Evolutionary conservation across 2,329 filamentous ascomycete species (phyloP).

Genomic region (Cladosporium oxysporum): DNA sequence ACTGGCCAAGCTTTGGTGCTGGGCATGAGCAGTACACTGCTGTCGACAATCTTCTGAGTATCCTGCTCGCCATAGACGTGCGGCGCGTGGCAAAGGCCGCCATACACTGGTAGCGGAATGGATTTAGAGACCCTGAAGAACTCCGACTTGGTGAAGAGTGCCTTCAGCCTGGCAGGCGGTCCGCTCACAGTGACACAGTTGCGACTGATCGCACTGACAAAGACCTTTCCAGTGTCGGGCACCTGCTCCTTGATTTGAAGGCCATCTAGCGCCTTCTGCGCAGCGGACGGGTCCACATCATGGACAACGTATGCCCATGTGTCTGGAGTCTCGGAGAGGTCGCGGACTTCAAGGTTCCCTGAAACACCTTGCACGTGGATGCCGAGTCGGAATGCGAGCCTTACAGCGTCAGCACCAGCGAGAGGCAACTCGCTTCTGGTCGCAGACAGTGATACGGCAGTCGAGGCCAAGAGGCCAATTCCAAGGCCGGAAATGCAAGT

Average conservation of each 20-base stretch:
- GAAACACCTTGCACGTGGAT: slow-evolving; percentile 48
- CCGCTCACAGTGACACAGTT: slow-evolving; percentile 37
- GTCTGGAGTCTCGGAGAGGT: slow-evolving; percentile 40
- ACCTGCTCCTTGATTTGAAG: slow-evolving; percentile 31
- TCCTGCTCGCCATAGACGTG: slow-evolving; percentile 35
- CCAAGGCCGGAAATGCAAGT: slow-evolving; percentile 45
- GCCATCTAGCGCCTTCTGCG: slow-evolving; percentile 44
- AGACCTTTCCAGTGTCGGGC: slow-evolving; percentile 26
- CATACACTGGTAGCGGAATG: slow-evolving; percentile 33
- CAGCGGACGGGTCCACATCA: slow-evolving; percentile 35
- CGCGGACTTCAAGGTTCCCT: slow-evolving; percentile 36
- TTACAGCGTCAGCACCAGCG: slow-evolving; percentile 46
- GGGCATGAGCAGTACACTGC: not conserved
- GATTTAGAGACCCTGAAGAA: slow-evolving; percentile 28
- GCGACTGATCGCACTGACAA: slow-evolving; percentile 32
- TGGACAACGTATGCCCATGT: slow-evolving; percentile 49
- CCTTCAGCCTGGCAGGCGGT: slow-evolving; percentile 35
- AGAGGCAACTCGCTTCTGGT: slow-evolving; percentile 44
- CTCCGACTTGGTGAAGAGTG: slow-evolving; percentile 29
- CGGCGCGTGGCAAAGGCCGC: slow-evolving; percentile 34
- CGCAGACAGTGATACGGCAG: slow-evolving; percentile 46
- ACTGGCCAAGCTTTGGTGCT: slow-evolving; percentile 23
- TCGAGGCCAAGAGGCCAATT: slow-evolving; percentile 47
- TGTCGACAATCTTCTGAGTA: slow-evolving; percentile 32
- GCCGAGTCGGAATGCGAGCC: slow-evolving; percentile 51